These are phyloP conservation scores for Sporothrix inflata DNA, from an alignment of 2,329 filamentous ascomycete genomes.

Conservation along the genomic window DNA sequence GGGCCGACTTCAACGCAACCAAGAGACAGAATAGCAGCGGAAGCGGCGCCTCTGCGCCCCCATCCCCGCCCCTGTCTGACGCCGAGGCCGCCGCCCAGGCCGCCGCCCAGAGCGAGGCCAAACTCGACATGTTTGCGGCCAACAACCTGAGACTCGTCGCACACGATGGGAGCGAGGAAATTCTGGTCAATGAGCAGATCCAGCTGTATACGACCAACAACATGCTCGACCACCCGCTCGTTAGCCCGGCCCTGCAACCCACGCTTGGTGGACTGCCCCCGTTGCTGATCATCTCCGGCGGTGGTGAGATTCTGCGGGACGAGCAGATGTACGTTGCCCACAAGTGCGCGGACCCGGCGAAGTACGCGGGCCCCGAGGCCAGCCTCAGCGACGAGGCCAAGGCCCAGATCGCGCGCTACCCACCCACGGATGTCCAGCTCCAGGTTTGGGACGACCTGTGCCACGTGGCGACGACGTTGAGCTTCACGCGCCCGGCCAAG, in stretches of 20 bases:
- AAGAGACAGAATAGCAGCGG: background rate
- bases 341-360: constrained; percentile 82
- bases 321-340: constrained; percentile 96
- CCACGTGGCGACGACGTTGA: constrained; percentile 89
- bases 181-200: constrained; percentile 87
- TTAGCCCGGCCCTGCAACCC: constrained; percentile 86
- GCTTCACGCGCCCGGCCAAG: constrained; percentile 93
- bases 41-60: background rate
- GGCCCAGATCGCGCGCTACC: constrained; percentile 65
- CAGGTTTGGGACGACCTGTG: constrained; percentile 97
- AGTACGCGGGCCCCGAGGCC: constrained; percentile 70
- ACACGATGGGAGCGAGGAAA: constrained; percentile 67
- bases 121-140: constrained; percentile 40
- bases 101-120: background rate
- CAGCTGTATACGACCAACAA: constrained; percentile 87
- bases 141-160: constrained; percentile 29
- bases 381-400: constrained; percentile 66
- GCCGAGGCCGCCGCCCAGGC: constrained; percentile 36
- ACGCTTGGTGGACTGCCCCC: constrained; percentile 89
- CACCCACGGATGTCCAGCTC: constrained; percentile 86
- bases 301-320: constrained; percentile 85
- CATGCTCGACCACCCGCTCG: constrained; percentile 81
- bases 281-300: constrained; percentile 81
- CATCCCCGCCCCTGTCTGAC: constrained; percentile 36
- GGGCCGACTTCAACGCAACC: constrained; percentile 41